Percentiles rank a stretch among this genome's conserved stretches.
Conservation (phyloP, 768 basidiomycete genomes). For the Suillus hirtellus region DNA sequence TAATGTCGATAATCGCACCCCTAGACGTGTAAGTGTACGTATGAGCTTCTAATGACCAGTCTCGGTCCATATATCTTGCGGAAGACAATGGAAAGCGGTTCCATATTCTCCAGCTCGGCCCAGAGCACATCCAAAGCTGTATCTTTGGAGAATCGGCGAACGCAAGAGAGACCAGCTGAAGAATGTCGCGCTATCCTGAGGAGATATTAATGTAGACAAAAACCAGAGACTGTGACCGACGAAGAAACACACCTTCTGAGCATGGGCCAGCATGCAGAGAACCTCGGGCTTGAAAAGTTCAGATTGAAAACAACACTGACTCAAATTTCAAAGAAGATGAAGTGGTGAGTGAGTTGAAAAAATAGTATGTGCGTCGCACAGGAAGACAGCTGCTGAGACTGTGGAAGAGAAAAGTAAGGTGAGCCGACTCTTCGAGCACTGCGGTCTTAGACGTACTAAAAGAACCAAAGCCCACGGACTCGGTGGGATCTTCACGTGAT, state of each 20-base stretch:
- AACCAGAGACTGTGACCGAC: neutral
- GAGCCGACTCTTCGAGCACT: neutral
- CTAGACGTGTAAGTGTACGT: neutral
- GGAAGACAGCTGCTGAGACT: neutral
- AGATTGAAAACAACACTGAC: neutral
- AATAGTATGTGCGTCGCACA: neutral
- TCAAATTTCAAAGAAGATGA: neutral
- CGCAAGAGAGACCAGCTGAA: neutral
- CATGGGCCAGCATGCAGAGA: neutral
- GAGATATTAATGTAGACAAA: neutral
- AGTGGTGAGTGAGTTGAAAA: neutral
- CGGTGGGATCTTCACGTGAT: neutral
- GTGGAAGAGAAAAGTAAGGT: neutral
- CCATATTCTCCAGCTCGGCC: slow-evolving; percentile 15
- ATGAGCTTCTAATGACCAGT: neutral
- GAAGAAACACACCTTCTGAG: neutral
- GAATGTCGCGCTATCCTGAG: neutral
- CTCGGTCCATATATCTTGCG: neutral
- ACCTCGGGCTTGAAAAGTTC: neutral
- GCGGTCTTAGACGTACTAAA: no score
- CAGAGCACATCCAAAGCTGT: slow-evolving; percentile 19
- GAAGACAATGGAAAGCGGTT: slow-evolving; percentile 20
- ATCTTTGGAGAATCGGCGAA: slow-evolving; percentile 18
- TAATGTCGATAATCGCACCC: neutral
- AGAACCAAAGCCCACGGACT: no score